Evolutionary conservation across 2,329 filamentous ascomycete genomes (phyloP).

Genomic region (Pyricularia grisea): DNA sequence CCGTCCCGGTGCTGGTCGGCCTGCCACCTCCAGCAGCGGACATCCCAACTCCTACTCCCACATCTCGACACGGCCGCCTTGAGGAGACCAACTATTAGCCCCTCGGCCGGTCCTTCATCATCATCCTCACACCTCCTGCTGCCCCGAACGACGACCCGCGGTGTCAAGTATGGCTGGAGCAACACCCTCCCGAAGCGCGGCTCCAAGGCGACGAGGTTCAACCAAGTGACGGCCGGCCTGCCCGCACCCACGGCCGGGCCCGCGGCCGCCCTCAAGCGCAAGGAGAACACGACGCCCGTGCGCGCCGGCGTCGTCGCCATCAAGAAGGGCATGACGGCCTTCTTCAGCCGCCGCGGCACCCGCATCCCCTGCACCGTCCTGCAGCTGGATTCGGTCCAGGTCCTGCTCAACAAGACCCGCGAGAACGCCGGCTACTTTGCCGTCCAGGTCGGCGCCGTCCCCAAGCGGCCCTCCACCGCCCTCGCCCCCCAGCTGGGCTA

Average conservation of each 20-base stretch:
- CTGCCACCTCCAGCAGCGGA: constrained; percentile 6
- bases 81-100: neutral
- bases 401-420: constrained; percentile 76
- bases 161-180: constrained; percentile 52
- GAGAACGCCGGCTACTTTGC: constrained; percentile 84
- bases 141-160: constrained; percentile 34
- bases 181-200: constrained; percentile 32
- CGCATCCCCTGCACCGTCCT: constrained; percentile 84
- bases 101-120: neutral
- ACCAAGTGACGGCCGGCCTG: constrained; percentile 46
- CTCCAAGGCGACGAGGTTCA: constrained; percentile 50
- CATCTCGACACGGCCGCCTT: constrained; percentile 3
- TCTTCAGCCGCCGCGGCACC: constrained; percentile 72
- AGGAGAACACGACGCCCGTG: constrained; percentile 47
- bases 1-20: constrained; percentile 20
- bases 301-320: constrained; percentile 76
- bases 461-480: constrained; percentile 64
- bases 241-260: constrained; percentile 48
- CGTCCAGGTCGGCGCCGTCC: constrained; percentile 78
- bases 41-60: constrained; percentile 13
- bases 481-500: constrained; percentile 80
- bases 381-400: constrained; percentile 86
- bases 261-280: constrained; percentile 50
- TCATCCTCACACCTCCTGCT: constrained; percentile 24
- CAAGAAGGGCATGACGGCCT: constrained; percentile 93